These are phyloP conservation scores for Letharia columbiana DNA, from an alignment of 495 filamentous ascomycete genomes.

Conservation along the genomic window DNA sequence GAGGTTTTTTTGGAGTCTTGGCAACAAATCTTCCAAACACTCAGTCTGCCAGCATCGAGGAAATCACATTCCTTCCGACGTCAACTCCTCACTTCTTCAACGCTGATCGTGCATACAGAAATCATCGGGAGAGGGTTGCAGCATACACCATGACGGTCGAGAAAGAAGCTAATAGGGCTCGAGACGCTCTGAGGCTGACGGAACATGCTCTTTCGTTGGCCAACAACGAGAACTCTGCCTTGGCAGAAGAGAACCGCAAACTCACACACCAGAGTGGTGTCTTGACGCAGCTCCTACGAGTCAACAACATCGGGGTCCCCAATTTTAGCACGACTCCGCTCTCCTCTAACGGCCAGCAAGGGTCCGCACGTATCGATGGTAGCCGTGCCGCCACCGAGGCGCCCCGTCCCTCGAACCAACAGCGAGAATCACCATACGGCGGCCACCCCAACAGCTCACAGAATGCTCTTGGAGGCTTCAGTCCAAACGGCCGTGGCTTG, in stretches of 20 bases:
- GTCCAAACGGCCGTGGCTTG: conserved; percentile 6
- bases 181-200: neutral
- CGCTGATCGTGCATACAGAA: conserved; percentile 40
- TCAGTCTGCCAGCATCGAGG: neutral
- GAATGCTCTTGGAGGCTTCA: conserved; percentile 1
- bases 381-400: conserved; percentile 27
- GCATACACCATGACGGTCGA: conserved; percentile 53
- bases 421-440: neutral
- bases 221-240: conserved; percentile 51
- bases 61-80: neutral
- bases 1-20: neutral
- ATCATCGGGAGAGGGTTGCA: conserved; percentile 94
- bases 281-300: conserved; percentile 55
- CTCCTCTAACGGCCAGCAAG: conserved; percentile 38
- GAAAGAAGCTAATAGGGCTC: conserved; percentile 32
- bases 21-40: neutral
- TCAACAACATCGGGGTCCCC: conserved; percentile 34
- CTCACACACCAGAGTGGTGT: conserved; percentile 1
- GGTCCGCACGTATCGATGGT: conserved; percentile 9
- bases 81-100: neutral
- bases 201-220: neutral
- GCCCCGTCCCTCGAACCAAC: neutral
- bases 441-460: conserved; percentile 1
- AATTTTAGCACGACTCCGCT: conserved; percentile 36
- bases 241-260: conserved; percentile 50